Conservation (phyloP, 768 basidiomycete species). For the Mycena leptocephala region DNA sequence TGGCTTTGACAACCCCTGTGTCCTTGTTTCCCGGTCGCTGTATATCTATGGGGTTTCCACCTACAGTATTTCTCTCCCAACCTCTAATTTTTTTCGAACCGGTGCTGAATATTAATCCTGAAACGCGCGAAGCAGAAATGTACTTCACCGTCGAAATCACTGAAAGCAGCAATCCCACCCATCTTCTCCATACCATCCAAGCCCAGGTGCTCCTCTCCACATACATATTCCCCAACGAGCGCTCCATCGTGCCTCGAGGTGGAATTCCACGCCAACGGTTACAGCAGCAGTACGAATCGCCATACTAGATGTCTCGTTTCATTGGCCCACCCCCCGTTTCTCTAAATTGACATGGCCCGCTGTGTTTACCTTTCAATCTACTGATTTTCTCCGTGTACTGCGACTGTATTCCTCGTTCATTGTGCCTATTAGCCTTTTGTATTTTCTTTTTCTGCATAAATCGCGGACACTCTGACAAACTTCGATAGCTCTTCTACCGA, state of each 20-base stretch:
- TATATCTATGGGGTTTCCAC: conserved; percentile 30
- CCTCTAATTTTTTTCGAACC: conserved; percentile 6
- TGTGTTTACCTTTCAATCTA: too few relatives aligned
- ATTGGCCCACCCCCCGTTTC: too few relatives aligned
- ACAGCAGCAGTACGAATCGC: too few relatives aligned
- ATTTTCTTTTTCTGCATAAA: too few relatives aligned
- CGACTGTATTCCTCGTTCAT: too few relatives aligned
- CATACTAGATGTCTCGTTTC: too few relatives aligned
- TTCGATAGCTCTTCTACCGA: too few relatives aligned
- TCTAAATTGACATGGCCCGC: too few relatives aligned
- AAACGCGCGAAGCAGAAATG: conserved; percentile 22
- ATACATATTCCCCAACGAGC: conserved; percentile 28
- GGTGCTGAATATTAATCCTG: conserved; percentile 16
- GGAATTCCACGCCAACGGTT: conserved; percentile 26
- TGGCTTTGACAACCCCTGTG: conserved; percentile 18
- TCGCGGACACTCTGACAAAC: too few relatives aligned
- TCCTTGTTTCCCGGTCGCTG: conserved; percentile 22
- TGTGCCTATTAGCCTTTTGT: too few relatives aligned
- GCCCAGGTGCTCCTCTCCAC: conserved; percentile 32
- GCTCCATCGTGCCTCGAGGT: conserved; percentile 27
- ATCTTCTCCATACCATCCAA: conserved; percentile 28
- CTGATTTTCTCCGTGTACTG: too few relatives aligned
- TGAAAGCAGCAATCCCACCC: background rate
- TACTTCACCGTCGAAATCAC: conserved; percentile 23
- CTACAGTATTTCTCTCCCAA: conserved; percentile 19